Evolutionary conservation across 495 filamentous ascomycete species (phyloP).

Genomic region (Xylaria acuta): DNA sequence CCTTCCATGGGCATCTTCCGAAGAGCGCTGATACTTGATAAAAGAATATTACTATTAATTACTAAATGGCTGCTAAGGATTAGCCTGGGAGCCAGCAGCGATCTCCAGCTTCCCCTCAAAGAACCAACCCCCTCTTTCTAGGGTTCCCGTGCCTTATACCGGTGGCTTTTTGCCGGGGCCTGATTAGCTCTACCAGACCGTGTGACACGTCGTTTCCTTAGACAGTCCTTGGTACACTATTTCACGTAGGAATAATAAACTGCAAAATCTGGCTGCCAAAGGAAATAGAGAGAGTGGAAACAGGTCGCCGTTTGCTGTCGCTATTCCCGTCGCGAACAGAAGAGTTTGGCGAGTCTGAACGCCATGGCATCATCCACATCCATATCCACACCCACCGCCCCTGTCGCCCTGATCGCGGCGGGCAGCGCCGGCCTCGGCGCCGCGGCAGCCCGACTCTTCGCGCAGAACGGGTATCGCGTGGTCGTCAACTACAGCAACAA

Average conservation of each 20-base stretch:
- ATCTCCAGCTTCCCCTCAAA: conserved; percentile 1
- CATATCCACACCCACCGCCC: neutral
- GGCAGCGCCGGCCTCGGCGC: conserved; percentile 64
- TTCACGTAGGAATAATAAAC: neutral
- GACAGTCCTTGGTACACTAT: neutral
- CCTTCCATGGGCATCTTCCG: neutral
- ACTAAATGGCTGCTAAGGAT: neutral
- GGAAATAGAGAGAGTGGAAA: neutral
- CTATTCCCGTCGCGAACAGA: neutral
- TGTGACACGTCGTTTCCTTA: neutral
- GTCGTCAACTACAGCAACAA: conserved; percentile 62
- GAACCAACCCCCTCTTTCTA: neutral
- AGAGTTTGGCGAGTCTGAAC: neutral
- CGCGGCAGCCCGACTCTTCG: conserved; percentile 57
- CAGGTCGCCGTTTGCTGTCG: neutral
- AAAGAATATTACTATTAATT: neutral
- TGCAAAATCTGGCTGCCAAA: neutral
- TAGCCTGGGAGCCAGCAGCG: neutral
- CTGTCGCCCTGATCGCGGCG: conserved; percentile 62
- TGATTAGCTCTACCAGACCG: neutral
- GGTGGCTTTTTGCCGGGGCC: neutral
- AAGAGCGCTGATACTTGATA: neutral
- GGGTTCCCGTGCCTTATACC: neutral
- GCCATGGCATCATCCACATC: conserved; percentile 10
- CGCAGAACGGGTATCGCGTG: conserved; percentile 53